A percentile compares a stretch with the other conserved stretches of the same genome.
Evolutionary conservation across 2,329 filamentous ascomycete genomes (phyloP).

Genomic region (Hirsutella rhossiliensis): DNA sequence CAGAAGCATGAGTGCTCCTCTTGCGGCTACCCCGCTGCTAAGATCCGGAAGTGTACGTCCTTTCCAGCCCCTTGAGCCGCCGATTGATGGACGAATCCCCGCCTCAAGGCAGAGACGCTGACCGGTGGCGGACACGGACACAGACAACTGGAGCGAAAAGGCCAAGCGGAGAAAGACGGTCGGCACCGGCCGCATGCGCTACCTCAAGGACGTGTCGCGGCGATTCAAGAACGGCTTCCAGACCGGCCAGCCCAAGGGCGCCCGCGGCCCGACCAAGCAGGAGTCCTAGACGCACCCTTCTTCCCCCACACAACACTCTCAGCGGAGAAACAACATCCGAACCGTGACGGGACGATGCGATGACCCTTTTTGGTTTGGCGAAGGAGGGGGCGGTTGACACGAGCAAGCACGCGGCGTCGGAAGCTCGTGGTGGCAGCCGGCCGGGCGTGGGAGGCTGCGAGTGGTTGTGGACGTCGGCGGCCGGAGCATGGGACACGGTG

Average conservation of each 20-base stretch:
- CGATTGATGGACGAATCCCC: background rate
- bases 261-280: conserved; percentile 32
- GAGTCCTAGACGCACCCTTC: conserved; percentile 6
- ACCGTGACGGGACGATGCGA: background rate
- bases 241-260: conserved; percentile 73
- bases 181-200: conserved; percentile 90
- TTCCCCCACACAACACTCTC: too few relatives aligned
- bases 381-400: too few relatives aligned
- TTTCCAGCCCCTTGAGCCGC: background rate
- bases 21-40: conserved; percentile 95
- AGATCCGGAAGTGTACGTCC: conserved; percentile 94
- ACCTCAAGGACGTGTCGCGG: conserved; percentile 85
- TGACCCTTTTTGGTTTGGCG: too few relatives aligned
- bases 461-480: conserved; percentile 3
- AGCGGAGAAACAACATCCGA: too few relatives aligned
- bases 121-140: conserved; percentile 6
- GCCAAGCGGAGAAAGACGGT: conserved; percentile 99
- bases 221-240: conserved; percentile 98
- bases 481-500: conserved; percentile 23
- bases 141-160: conserved; percentile 99
- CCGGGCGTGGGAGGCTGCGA: background rate
- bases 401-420: too few relatives aligned
- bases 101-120: background rate
- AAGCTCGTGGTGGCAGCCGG: background rate
- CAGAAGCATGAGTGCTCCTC: conserved; percentile 96